Base-by-base conservation (phyloP, 2,329 filamentous ascomycete genomes). In the Aureobasidium namibiae region DNA sequence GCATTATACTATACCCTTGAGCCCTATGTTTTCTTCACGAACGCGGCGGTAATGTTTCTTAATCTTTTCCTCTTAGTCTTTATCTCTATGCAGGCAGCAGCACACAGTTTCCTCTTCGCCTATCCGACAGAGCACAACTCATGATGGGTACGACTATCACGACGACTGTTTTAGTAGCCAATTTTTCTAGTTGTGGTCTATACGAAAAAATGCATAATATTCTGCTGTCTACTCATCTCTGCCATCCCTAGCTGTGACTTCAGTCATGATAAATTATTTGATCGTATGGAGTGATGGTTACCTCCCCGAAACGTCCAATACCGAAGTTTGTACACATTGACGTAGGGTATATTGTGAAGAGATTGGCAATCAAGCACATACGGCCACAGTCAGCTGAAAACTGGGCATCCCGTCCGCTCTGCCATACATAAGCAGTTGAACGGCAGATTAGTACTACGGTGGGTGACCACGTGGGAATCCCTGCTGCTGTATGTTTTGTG, bases 11-110 rank as follows among this genome's bases (percentile, higher is more conserved):
- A 46, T 46, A 46, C 53, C 53, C 42, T 24, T 29, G 41, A 41
- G 38, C 52, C 52, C 53, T 46, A 46, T 57, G 42, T 45, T 36
- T 50, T 38, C 21, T 38, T 29, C 50, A 57, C 36, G 53, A 38
- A 38, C 39, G 36, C 34, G 41, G 52, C 39, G 38, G 53, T 57
- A 57, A 57, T 57, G 31, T 57, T 57, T 42, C 53, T 46, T 57
- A 57, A 45, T 57, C 29, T 33, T 49, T 34, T 45, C 39, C 39
- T 24, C 24, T 42, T 42, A 38, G 24, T 38, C 50, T 34, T 44
- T 45, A 41, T 54, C 36, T 42, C 18, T 42, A 41, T 42, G 31
- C 39, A 45, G 36, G 26, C 39, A 56, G 38, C 39, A 56, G 39
- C 26, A 21, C 39, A 42, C 39, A 57, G 53, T 57, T 23, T 57